Base-by-base conservation (phyloP, 257 asterid genomes). In the Apocynum venetum region DNA sequence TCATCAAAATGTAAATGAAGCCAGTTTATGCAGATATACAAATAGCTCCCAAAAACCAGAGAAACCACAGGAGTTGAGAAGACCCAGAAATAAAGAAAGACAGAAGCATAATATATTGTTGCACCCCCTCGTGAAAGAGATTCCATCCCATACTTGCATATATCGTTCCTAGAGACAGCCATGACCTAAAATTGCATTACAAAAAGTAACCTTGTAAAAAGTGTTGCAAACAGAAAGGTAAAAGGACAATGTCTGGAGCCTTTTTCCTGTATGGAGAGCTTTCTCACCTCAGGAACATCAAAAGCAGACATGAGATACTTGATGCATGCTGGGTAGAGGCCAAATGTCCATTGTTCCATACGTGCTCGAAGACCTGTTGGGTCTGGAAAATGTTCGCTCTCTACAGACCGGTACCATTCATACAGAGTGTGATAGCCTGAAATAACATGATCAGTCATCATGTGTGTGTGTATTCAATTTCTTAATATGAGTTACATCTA, bases 291-390 rank as follows among this genome's bases (percentile, higher is more conserved):
- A 4, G 99, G 99, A 71, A 96, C 89, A 77, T 96, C 99, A 80
- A 93, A 96, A 69, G 97, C 98, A 6, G 98, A 96, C 99, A 93
- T 96, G 71, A 96, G 89, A 83, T 96, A 96, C 86, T 96, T 96
- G 41, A 96, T 93, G 88, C 99, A 96, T 31, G 98, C 99, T 71
- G 98, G 99, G 81, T 96, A 96, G 71, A 96, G 98, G 77, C 99
- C 98, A 44, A 93, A 89, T 25, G 98, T 96, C 99, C 97, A 96
- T 80, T 93, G 93, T 81, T 96, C 98, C 8, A 96, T 91, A 73
- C 98, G 97, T 44, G 91, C 87, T 66, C 98, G 87, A 38, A 96
- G 97, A 71, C 99, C 99, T 44, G 97, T 93, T 74, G 97, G 99
- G 73, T 96, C 99, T 0, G 99, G 99, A 76, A 96, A 96, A 89